Percentiles rank a stretch among this genome's conserved stretches.
phyloP scores from a whole-genome alignment of 805 yeast genomes.

The Ogataea thermomethanolica region DNA sequence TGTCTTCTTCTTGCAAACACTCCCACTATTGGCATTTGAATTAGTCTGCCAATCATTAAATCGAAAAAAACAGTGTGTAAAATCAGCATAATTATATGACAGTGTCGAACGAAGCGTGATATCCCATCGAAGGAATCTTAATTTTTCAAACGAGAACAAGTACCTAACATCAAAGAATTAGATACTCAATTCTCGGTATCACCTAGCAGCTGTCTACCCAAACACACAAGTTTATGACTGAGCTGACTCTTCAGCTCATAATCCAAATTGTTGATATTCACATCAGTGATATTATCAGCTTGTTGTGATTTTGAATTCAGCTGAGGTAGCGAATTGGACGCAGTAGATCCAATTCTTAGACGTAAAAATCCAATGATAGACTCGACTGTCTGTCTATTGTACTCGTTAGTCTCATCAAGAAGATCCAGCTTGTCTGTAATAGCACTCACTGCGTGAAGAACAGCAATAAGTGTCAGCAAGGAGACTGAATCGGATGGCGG shows the following conservation, averaged over 20 bases:
- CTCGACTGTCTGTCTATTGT: slow-evolving; percentile 19
- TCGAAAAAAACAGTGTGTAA: too few relatives aligned
- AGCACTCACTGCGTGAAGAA: slow-evolving; percentile 23
- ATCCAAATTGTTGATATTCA: slow-evolving; percentile 24
- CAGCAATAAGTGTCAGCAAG: slow-evolving; percentile 28
- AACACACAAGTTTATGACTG: slow-evolving; percentile 27
- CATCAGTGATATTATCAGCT: slow-evolving; percentile 13
- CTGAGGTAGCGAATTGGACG: background rate
- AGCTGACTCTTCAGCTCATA: slow-evolving; percentile 30
- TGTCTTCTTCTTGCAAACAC: too few relatives aligned
- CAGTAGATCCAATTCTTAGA: slow-evolving; percentile 21
- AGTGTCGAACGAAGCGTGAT: too few relatives aligned
- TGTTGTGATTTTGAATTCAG: background rate
- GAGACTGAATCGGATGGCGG: slow-evolving; percentile 23
- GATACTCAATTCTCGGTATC: slow-evolving; percentile 13
- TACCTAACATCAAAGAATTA: too few relatives aligned
- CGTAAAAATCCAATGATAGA: slow-evolving; percentile 24
- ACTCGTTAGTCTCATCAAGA: slow-evolving; percentile 14
- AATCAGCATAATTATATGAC: too few relatives aligned
- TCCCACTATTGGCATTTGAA: too few relatives aligned
- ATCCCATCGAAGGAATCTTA: too few relatives aligned
- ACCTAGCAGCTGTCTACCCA: slow-evolving; percentile 31
- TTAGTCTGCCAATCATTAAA: too few relatives aligned
- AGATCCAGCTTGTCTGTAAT: slow-evolving; percentile 16
- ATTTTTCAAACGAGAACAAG: too few relatives aligned